A percentile compares a stretch with the other conserved stretches of the same genome.
phyloP scores from a whole-genome alignment of 2,329 filamentous ascomycete genomes.

The Decorospora gaudefroyi region DNA sequence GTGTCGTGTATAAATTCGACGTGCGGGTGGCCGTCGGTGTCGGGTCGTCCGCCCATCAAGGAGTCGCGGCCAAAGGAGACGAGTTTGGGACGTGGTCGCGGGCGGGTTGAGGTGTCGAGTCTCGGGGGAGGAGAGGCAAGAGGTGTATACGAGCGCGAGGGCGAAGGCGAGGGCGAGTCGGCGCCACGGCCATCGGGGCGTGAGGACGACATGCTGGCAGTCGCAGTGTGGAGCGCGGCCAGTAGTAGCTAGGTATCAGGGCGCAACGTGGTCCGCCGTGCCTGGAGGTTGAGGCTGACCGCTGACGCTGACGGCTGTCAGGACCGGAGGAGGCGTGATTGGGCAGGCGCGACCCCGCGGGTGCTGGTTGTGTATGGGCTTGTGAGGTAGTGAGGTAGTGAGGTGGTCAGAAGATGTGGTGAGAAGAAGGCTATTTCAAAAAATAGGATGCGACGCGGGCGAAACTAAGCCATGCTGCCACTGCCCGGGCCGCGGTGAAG shows the following conservation, averaged over 20 bases:
- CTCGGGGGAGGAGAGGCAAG: conserved; percentile 22
- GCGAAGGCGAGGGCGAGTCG: conserved; percentile 23
- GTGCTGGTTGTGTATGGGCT: background rate
- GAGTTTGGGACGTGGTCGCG: conserved; percentile 37
- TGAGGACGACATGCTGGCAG: conserved; percentile 18
- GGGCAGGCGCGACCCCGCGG: conserved; percentile 12
- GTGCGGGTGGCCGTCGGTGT: conserved; percentile 21
- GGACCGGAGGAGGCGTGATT: conserved; percentile 19
- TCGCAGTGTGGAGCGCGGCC: conserved; percentile 11
- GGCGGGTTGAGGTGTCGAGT: conserved; percentile 25
- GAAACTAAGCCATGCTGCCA: conserved; percentile 3
- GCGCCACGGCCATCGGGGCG: conserved; percentile 8
- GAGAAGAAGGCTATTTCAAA: conserved; percentile 11
- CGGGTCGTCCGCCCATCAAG: conserved; percentile 23
- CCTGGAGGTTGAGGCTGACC: conserved; percentile 9
- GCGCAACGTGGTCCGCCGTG: conserved; percentile 22
- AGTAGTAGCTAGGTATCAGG: conserved; percentile 18
- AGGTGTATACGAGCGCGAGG: conserved; percentile 19
- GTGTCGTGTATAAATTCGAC: conserved; percentile 42
- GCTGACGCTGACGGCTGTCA: conserved; percentile 10
- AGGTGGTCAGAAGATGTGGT: conserved; percentile 9
- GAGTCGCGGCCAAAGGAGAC: conserved; percentile 45
- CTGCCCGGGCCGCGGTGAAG: conserved; percentile 3
- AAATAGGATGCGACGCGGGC: conserved; percentile 5
- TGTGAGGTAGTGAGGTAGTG: background rate